These are phyloP conservation scores for Diplocarpon mali DNA, from an alignment of 2,329 filamentous ascomycete species.

Conservation along the genomic window DNA sequence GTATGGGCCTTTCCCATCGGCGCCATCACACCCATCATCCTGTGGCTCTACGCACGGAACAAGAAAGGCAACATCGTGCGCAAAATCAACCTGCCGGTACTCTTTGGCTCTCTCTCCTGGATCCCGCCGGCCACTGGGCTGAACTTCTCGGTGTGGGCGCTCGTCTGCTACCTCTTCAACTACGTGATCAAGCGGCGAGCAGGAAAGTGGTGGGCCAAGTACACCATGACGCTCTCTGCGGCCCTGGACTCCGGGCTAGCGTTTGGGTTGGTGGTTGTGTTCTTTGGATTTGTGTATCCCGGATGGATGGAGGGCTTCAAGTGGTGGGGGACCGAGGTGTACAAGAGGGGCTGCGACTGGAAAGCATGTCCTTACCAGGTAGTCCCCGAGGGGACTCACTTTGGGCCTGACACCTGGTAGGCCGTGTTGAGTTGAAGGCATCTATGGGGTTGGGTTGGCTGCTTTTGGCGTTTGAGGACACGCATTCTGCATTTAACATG, in stretches of 20 bases:
- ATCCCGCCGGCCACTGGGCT: conserved; percentile 79
- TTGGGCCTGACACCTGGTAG: conserved; percentile 51
- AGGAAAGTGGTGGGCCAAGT: conserved; percentile 77
- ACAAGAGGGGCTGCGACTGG: conserved; percentile 80
- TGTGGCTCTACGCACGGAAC: conserved; percentile 60
- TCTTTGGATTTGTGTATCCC: conserved; percentile 78
- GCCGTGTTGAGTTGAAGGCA: background rate
- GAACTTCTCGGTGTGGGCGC: conserved; percentile 79
- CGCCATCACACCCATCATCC: conserved; percentile 58
- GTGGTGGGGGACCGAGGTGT: conserved; percentile 86
- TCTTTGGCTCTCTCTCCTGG: conserved; percentile 76
- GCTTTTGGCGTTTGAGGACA: conserved; percentile 37
- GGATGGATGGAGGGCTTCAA: conserved; percentile 61
- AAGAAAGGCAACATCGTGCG: conserved; percentile 52
- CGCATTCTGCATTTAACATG: too few relatives aligned
- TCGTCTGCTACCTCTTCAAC: conserved; percentile 81
- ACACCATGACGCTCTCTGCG: conserved; percentile 79
- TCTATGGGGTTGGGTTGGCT: conserved; percentile 27
- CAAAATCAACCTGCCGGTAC: conserved; percentile 70
- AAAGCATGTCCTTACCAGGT: conserved; percentile 61
- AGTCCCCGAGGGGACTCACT: conserved; percentile 51
- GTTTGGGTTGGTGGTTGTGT: conserved; percentile 72
- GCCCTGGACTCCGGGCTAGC: conserved; percentile 75
- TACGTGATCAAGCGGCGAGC: conserved; percentile 59
- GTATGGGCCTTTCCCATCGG: conserved; percentile 77